Conservation (phyloP, 2,329 filamentous ascomycete species). For the Ophiostoma novo-ulmi region DNA sequence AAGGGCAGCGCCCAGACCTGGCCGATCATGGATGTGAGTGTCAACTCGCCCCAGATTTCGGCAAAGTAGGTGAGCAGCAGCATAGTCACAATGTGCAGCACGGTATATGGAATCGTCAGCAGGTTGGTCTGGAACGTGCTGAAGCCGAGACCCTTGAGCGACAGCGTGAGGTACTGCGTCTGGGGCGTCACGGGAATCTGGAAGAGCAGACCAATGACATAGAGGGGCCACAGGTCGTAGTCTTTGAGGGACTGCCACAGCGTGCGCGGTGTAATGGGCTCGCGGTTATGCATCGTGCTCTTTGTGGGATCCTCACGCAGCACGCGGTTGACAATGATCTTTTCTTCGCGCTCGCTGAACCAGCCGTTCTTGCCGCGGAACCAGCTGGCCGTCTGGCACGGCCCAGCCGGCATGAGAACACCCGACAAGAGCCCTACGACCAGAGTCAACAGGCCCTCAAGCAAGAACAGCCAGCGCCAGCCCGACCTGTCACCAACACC, state of each 20-base stretch:
- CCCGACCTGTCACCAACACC: conserved; percentile 36
- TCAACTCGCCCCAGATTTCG: conserved; percentile 46
- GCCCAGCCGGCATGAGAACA: conserved; percentile 50
- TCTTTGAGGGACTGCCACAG: conserved; percentile 49
- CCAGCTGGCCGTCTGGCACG: conserved; percentile 49
- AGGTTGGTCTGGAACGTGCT: conserved; percentile 58
- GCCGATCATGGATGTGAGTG: conserved; percentile 44
- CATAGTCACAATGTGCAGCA: conserved; percentile 37
- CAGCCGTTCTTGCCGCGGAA: conserved; percentile 52
- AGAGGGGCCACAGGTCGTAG: conserved; percentile 40
- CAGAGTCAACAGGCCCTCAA: conserved; percentile 47
- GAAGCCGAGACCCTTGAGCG: conserved; percentile 53
- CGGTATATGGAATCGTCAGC: conserved; percentile 53
- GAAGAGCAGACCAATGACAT: conserved; percentile 49
- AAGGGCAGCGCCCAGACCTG: conserved; percentile 59
- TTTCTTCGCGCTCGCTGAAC: conserved; percentile 56
- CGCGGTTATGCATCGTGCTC: conserved; percentile 56
- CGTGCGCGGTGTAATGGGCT: conserved; percentile 47
- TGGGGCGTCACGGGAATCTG: conserved; percentile 50
- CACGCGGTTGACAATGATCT: conserved; percentile 56
- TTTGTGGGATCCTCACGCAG: conserved; percentile 57
- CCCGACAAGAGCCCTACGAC: conserved; percentile 50
- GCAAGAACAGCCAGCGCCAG: conserved; percentile 51
- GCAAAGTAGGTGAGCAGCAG: conserved; percentile 37
- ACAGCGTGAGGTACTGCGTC: conserved; percentile 54